phyloP scores from a whole-genome alignment of 2,329 filamentous ascomycete genomes.

The Fusarium subglutinans region DNA sequence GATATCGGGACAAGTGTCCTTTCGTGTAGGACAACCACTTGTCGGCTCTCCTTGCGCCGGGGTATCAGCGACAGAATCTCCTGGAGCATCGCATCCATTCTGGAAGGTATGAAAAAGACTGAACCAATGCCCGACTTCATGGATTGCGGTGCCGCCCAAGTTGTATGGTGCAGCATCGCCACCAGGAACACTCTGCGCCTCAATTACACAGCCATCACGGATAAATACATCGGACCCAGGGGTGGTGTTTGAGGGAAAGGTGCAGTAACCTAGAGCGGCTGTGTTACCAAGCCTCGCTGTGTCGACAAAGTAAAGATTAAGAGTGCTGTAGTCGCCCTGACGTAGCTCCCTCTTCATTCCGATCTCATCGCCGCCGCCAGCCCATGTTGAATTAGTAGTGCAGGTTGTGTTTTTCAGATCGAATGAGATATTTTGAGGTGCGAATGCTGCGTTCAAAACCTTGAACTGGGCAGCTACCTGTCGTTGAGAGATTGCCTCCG shows the following conservation, averaged over 20 bases:
- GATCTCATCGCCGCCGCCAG: not conserved
- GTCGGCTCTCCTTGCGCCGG: not conserved
- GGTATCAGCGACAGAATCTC: not conserved
- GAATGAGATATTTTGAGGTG: not conserved
- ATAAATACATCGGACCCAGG: not conserved
- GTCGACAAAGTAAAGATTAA: not conserved
- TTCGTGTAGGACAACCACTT: not conserved
- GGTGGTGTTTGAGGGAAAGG: not conserved
- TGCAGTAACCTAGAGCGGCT: not conserved
- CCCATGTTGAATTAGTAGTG: not conserved
- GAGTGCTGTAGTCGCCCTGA: not conserved
- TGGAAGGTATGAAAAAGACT: not conserved
- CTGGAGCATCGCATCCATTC: not conserved
- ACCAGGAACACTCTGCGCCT: not conserved
- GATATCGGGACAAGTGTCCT: not conserved
- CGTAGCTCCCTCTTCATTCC: not conserved
- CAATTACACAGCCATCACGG: not conserved
- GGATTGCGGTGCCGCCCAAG: not conserved
- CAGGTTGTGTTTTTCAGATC: not conserved
- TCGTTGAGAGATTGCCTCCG: not conserved
- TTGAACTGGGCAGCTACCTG: not conserved
- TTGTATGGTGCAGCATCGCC: not conserved
- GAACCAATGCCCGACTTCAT: constrained; percentile 7
- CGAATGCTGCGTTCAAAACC: not conserved
- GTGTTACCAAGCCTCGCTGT: not conserved